phyloP scores from a whole-genome alignment of 2,329 filamentous ascomycete species.

The Fusarium hainanense region DNA sequence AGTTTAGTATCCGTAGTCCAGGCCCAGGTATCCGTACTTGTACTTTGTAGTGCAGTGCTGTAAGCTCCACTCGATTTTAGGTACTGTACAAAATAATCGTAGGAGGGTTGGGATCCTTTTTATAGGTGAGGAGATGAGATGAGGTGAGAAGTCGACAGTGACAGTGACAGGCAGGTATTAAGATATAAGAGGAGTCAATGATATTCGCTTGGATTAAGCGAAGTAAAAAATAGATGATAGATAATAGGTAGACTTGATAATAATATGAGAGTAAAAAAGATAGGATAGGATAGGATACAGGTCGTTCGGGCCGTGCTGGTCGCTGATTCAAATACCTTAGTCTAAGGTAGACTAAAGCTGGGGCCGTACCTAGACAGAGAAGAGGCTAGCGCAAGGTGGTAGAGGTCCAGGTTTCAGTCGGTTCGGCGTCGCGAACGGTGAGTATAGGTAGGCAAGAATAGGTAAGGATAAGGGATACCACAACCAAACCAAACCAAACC shows the following conservation, averaged over 20 bases:
- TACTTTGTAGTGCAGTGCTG: neutral
- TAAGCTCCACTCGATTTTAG: slow-evolving; percentile 35
- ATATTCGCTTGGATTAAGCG: slow-evolving; percentile 14
- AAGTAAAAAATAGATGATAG: slow-evolving; percentile 12
- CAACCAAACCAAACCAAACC: slow-evolving; percentile 1
- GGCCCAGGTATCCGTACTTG: slow-evolving; percentile 10
- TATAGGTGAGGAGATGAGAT: slow-evolving; percentile 17
- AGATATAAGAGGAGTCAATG: slow-evolving; percentile 14
- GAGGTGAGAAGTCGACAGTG: slow-evolving; percentile 3
- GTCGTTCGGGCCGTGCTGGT: slow-evolving; percentile 41
- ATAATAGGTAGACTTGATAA: neutral
- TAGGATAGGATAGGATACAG: neutral
- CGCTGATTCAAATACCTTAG: slow-evolving; percentile 40
- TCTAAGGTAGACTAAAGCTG: slow-evolving; percentile 13
- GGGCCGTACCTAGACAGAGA: slow-evolving; percentile 6
- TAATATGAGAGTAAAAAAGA: neutral
- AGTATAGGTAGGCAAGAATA: slow-evolving; percentile 42
- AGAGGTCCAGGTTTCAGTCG: slow-evolving; percentile 47
- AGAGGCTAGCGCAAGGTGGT: slow-evolving; percentile 36
- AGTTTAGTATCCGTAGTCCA: slow-evolving; percentile 5
- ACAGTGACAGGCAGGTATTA: neutral
- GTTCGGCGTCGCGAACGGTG: slow-evolving; percentile 44
- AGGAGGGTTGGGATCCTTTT: slow-evolving; percentile 26
- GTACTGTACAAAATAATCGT: slow-evolving; percentile 21
- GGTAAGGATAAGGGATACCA: slow-evolving; percentile 24